phyloP scores from a whole-genome alignment of 2,329 filamentous ascomycete species.

The Exophiala bonariae region DNA sequence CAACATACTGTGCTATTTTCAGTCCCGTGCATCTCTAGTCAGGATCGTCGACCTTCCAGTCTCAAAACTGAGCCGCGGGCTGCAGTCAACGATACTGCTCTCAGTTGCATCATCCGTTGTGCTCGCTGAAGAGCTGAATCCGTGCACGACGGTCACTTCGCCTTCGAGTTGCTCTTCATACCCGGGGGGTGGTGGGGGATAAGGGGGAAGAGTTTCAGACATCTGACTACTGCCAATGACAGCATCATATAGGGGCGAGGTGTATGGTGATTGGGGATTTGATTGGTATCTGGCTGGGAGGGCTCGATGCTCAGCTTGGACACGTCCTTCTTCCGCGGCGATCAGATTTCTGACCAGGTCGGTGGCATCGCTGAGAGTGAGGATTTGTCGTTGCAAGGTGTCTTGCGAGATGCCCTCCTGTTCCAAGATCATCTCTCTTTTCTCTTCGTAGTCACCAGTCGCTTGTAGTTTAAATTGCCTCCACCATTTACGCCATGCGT shows the following conservation, averaged over 20 bases:
- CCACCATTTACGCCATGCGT: slow-evolving; percentile 54
- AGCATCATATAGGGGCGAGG: slow-evolving; percentile 17
- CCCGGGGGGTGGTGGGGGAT: slow-evolving; percentile 36
- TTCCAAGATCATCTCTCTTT: slow-evolving; percentile 47
- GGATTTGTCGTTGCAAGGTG: slow-evolving; percentile 50
- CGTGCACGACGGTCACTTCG: slow-evolving; percentile 41
- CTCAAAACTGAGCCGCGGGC: slow-evolving; percentile 40
- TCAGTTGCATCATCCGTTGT: slow-evolving; percentile 33
- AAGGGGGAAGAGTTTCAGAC: slow-evolving; percentile 25
- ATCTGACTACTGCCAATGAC: slow-evolving; percentile 23
- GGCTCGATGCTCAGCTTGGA: slow-evolving; percentile 6
- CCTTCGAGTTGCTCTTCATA: slow-evolving; percentile 42
- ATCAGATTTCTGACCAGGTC: slow-evolving; percentile 53
- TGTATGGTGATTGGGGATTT: slow-evolving; percentile 1
- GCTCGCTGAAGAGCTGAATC: slow-evolving; percentile 32
- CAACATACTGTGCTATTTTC: no score
- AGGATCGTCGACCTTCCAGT: slow-evolving; percentile 31
- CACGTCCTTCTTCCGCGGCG: slow-evolving; percentile 38
- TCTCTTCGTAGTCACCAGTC: slow-evolving; percentile 51
- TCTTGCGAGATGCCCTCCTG: slow-evolving; percentile 48
- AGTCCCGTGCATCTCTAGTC: slow-evolving; percentile 15
- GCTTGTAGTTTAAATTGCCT: slow-evolving; percentile 34
- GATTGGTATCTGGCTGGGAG: slow-evolving; percentile 1
- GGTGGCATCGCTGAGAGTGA: slow-evolving; percentile 52
- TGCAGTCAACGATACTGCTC: slow-evolving; percentile 44